Evolutionary conservation across 108 stramenopile genomes (phyloP).

Genomic region (Cyclotella baltica): DNA sequence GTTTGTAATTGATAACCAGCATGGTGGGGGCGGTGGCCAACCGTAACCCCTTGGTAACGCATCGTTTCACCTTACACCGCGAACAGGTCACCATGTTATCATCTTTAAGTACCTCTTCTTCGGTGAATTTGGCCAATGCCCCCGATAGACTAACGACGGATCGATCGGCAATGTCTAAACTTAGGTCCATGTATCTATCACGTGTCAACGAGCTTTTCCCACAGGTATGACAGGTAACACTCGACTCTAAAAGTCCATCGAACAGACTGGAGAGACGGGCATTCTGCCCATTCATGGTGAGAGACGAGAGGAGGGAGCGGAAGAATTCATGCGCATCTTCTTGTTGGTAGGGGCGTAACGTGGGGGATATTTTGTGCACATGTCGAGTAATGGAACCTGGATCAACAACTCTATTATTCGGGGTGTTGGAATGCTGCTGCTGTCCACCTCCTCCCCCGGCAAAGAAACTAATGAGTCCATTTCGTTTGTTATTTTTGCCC

Average conservation of each 20-base stretch:
- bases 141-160: conserved; percentile 62
- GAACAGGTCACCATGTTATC: conserved; percentile 85
- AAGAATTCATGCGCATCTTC: conserved; percentile 93
- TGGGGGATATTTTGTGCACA: conserved; percentile 78
- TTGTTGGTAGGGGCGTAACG: conserved; percentile 82
- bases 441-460: neutral
- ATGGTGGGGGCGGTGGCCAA: conserved; percentile 88
- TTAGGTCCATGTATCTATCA: conserved; percentile 91
- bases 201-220: conserved; percentile 71
- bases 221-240: conserved; percentile 89
- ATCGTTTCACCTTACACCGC: conserved; percentile 66
- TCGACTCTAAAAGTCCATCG: conserved; percentile 86
- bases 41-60: conserved; percentile 81
- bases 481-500: no score
- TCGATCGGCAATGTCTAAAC: conserved; percentile 74
- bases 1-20: conserved; percentile 84
- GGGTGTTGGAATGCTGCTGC: neutral
- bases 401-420: conserved; percentile 62
- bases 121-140: conserved; percentile 80
- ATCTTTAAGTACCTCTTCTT: conserved; percentile 68
- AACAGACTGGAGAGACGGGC: conserved; percentile 79
- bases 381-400: conserved; percentile 83
- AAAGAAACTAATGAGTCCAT: neutral
- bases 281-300: conserved; percentile 89
- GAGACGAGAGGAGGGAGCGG: conserved; percentile 75